Base-by-base conservation (phyloP, 2,329 filamentous ascomycete genomes). In the Venturia carpophila region DNA sequence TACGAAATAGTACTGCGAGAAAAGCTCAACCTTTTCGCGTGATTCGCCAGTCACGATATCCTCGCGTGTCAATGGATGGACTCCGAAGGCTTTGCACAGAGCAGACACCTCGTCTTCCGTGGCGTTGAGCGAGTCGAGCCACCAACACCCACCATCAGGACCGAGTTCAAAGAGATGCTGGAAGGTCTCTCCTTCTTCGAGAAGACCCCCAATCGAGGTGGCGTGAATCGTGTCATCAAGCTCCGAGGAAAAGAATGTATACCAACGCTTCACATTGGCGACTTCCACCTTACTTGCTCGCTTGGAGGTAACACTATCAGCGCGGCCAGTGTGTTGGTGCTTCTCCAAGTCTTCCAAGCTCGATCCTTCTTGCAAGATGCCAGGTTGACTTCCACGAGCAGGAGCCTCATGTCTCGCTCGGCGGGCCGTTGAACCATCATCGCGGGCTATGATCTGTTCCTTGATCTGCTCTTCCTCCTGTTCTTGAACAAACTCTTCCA, bases 21-120 rank as follows among this genome's bases (percentile, higher is more conserved):
- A 99, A 30, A 99, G 83, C 77, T 99, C 94, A 65, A 99, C 96
- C 80, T 99, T 99, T 79, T 99, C 94, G 55, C 94, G 92, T 13
- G 92, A 89, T 77, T 99, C 94, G 74, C 97, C 92, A 0, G 91
- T 96, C 67, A 88, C 88, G 70, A 99, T 97, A 80, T 99, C 94
- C 76, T 99, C 94, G 47, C 93, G 90, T 0, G 94, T 99, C 75
- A 99, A 80, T 42, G 93, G 93, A 76, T 99, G 94, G 64, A 99
- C 90, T 17, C 91, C 91, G 76, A 99, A 99, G 5, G 94, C 92
- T 72, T 92, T 92, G 80, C 91, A 96, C 68, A 99, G 88, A 39
- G 88, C 88, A 55, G 87, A 86, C 24, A 96, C 87, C 74, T 97
- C 94, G 66, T 93, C 92, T 72, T 92, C 90, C 0, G 88, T 92